Evolutionary conservation across 805 yeast genomes (phyloP).

Genomic region (Kuraishia cidri): DNA sequence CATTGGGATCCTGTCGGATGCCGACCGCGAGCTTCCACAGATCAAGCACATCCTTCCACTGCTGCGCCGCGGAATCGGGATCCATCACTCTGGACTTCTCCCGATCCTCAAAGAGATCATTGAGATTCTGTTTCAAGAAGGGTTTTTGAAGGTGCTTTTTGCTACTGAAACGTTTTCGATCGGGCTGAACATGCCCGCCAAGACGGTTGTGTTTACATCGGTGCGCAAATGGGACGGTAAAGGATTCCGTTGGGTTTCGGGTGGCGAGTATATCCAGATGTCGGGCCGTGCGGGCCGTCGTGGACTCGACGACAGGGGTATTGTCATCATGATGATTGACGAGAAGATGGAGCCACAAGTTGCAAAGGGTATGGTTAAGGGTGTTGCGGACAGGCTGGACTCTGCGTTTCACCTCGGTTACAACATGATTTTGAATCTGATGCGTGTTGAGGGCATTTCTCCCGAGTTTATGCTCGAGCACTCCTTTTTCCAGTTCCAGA

Average conservation of each 20-base stretch:
- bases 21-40: slow-evolving; percentile 89
- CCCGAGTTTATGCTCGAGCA: slow-evolving; percentile 95
- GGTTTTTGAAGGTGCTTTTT: slow-evolving; percentile 85
- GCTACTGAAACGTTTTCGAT: slow-evolving; percentile 98
- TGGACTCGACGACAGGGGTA: slow-evolving; percentile 98
- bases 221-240: slow-evolving; percentile 98
- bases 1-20: slow-evolving; percentile 76
- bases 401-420: slow-evolving; percentile 97
- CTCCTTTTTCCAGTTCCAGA: slow-evolving; percentile 94
- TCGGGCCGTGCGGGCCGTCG: slow-evolving; percentile 99
- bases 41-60: slow-evolving; percentile 86
- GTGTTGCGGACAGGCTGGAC: slow-evolving; percentile 95
- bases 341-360: slow-evolving; percentile 99
- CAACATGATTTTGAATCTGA: slow-evolving; percentile 90
- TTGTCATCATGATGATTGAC: slow-evolving; percentile 98
- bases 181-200: slow-evolving; percentile 99
- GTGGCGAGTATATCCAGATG: slow-evolving; percentile 99
- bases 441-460: slow-evolving; percentile 97
- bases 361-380: slow-evolving; percentile 99
- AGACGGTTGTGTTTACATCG: slow-evolving; percentile 95
- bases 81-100: slow-evolving; percentile 93
- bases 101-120: slow-evolving; percentile 93
- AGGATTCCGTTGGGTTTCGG: slow-evolving; percentile 97
- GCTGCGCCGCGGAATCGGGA: slow-evolving; percentile 92
- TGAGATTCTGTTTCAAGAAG: slow-evolving; percentile 95